Base-by-base conservation (phyloP, 164 flowering plant genomes). In the Dillenia suffruticosa region DNA sequence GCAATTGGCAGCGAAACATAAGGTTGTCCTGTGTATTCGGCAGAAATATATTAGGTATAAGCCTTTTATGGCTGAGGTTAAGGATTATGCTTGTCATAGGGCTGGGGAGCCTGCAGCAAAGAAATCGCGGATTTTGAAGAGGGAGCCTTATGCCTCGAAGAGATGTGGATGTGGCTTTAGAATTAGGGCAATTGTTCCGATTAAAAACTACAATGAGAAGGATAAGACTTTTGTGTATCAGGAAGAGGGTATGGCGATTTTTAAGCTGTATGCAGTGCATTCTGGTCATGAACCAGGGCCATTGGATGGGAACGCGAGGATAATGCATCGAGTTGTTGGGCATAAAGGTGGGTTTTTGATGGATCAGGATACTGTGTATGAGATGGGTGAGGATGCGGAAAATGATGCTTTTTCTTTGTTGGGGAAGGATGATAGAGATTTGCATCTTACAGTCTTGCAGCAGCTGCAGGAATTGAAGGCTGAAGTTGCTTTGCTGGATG, bases 1-100 rank as follows among this genome's bases (percentile, higher is more conserved):
- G 71, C 88, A 95, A 43, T 70, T 95, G 74, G 99, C 97, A 0
- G 84, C 84, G 0, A 95, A 95, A 74, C 96, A 95, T 67, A 92
- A 91, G 77, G 99, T 92, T 11, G 99, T 92, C 64, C 85, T 95
- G 44, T 92, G 99, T 64, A 95, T 95, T 57, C 73, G 99, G 59
- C 97, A 95, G 78, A 95, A 95, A 80, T 95, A 95, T 66, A 88
- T 95, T 58, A 77, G 96, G 82, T 89, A 89, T 68, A 89, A 91
- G 77, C 99, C 99, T 1, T 94, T 94, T 68, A 88, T 94, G 96
- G 99, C 99, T 0, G 99, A 94, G 79, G 97, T 94, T 46, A 94
- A 94, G 78, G 99, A 94, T 72, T 94, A 94, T 71, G 99, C 99
- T 14, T 94, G 97, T 69, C 99, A 94, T 64, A 72, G 99, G 61